These are phyloP conservation scores for Neolentinus lepideus DNA, from an alignment of 1,284 basidiomycete genomes.

Conservation along the genomic window DNA sequence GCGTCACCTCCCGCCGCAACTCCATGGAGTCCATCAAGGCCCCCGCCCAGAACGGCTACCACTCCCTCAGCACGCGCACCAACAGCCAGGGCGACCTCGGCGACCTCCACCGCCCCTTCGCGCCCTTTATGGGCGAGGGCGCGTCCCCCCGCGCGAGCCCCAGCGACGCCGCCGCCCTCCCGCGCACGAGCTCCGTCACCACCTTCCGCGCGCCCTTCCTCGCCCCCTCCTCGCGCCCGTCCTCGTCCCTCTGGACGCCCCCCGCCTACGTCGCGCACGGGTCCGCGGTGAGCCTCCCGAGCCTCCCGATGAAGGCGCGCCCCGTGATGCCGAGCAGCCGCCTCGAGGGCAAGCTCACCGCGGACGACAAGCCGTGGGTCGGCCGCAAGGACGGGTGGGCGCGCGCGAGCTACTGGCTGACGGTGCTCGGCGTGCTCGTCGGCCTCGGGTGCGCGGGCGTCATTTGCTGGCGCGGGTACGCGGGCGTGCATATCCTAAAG, in stretches of 20 bases:
- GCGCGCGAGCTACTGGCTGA: conserved; percentile 51
- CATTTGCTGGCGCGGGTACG: conserved; percentile 35
- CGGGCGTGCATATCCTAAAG: conserved; percentile 28
- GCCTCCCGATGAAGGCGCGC: conserved; percentile 22
- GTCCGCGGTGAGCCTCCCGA: conserved; percentile 22
- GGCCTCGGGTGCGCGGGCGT: conserved; percentile 39
- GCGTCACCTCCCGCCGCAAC: conserved; percentile 11
- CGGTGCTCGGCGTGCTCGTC: conserved; percentile 35
- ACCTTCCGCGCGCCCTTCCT: conserved; percentile 65
- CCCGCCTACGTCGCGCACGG: conserved; percentile 28
- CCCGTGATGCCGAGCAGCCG: conserved; percentile 43
- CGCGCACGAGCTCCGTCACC: conserved; percentile 29
- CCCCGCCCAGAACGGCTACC: conserved; percentile 14
- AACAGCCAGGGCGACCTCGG: neutral
- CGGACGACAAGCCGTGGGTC: conserved; percentile 60
- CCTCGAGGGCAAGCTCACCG: conserved; percentile 35
- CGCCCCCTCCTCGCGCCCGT: conserved; percentile 55
- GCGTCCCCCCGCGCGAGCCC: conserved; percentile 2
- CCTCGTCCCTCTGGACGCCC: conserved; percentile 52
- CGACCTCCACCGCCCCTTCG: conserved; percentile 32
- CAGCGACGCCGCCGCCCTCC: conserved; percentile 15
- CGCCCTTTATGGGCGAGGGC: conserved; percentile 41
- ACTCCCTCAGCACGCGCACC: neutral
- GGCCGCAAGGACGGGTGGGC: conserved; percentile 41
- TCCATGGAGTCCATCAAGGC: neutral